Base-by-base conservation (phyloP, 768 basidiomycete species). In the Fomitopsis pulvina region DNA sequence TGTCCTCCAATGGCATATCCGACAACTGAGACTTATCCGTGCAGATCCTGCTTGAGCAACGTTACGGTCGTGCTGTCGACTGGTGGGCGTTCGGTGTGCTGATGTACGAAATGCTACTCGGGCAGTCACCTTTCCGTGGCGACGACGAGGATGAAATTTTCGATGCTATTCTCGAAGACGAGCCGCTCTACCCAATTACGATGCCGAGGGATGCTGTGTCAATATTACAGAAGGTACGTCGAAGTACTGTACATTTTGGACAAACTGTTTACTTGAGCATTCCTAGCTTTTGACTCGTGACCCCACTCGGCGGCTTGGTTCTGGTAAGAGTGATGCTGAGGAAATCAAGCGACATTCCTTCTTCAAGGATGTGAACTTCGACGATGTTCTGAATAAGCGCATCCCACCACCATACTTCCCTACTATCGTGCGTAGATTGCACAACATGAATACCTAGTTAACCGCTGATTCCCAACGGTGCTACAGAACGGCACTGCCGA, bases 21-120 rank as follows among this genome's bases (percentile, higher is more conserved):
- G 6, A 7, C 18, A 16, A 7, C 20, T 27, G 1, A 27, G 1
- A 16, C 16, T n/a, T 20, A 12, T 1, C 27, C 9, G 14, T 25
- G 5, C 54, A 98, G 94, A 99, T 99, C 67, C 76, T 99, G 47
- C 79, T 98, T n/a, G 96, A 99, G 70, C 96, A 98, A 71, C 88
- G 93, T 41, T 99, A 99, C 60, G 94, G 93, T 9, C 91, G 93
- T 32, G 95, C 96, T 10, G 96, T 99, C 37, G 96, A 99, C 64
- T 99, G 96, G 96, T 99, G 96, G 96, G 96, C 96, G 11, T 98
- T 98, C 65, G 96, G 96, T 56, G 96, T 99, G 3, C 70, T 99
- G 59, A 97, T 88, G 22, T 99, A 99, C 65, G 96, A 99, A 71
- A 99, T 99, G 96, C 70, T 99, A 47, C 77, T 98, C 22, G 96